Conservation (phyloP, 1,284 basidiomycete species). For the Meira miltonrushii region DNA sequence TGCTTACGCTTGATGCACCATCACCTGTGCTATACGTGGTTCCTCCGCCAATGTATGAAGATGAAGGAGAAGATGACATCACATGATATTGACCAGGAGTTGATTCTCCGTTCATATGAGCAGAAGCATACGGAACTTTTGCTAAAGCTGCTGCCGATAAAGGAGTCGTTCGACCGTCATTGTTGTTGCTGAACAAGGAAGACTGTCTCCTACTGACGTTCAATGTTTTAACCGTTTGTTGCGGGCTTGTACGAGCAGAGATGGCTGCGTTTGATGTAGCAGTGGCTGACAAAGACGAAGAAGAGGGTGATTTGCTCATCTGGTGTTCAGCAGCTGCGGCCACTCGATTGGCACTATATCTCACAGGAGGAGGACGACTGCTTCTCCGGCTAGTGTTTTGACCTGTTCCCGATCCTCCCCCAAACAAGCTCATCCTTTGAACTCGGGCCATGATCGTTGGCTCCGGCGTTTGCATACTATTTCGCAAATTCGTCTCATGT, state of each 20-base stretch:
- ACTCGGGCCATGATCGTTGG: constrained; percentile 39
- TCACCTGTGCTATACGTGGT: not conserved
- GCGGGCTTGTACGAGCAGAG: not conserved
- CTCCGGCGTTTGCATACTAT: constrained; percentile 46
- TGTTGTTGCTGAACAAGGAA: not conserved
- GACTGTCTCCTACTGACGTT: constrained; percentile 8
- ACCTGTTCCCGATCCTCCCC: constrained; percentile 21
- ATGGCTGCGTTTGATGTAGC: not conserved
- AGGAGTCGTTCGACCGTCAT: constrained; percentile 32
- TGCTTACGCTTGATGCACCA: constrained; percentile 25
- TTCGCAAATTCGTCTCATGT: constrained; percentile 21
- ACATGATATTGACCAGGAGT: not conserved
- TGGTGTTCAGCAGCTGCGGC: not conserved
- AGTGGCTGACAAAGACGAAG: not conserved
- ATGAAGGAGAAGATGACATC: not conserved
- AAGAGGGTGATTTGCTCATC: not conserved
- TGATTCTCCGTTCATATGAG: too few species aligned
- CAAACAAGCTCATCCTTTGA: constrained; percentile 38
- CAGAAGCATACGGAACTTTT: constrained; percentile 26
- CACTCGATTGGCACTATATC: constrained; percentile 13
- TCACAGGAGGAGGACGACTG: constrained; percentile 36
- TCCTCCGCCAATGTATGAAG: too few species aligned
- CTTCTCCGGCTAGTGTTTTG: constrained; percentile 20
- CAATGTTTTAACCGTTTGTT: constrained; percentile 4
- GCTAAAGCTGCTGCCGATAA: constrained; percentile 42